Evolutionary conservation across 257 asterid genomes (phyloP), one percentile per base, ranked within the genome.

Genomic region (Striga asiatica): DNA sequence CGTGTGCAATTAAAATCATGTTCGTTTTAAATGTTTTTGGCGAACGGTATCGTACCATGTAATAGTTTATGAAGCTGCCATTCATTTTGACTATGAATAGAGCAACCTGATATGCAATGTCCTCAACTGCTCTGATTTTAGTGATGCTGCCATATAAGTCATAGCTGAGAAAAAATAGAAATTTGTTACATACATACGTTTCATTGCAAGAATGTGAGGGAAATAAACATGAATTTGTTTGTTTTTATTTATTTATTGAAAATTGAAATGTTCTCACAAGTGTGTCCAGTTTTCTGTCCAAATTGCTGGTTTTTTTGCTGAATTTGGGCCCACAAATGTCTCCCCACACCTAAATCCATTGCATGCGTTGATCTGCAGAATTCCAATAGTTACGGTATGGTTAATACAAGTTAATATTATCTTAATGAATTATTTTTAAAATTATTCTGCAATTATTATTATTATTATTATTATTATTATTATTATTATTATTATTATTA

Each of bases 241-340:
- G 19, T 19, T 22, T 10, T 21, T 46, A 2, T 46, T 46, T n/a
- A n/a, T n/a, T 20, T n/a, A n/a, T n/a, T n/a, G n/a, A n/a, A n/a
- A n/a, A n/a, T n/a, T n/a, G n/a, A n/a, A n/a, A n/a, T n/a, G n/a
- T n/a, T 47, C 94, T 83, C 75, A 89, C 98, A 71, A 79, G 64
- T 82, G 91, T 9, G 98, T 91, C 98, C 98, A 91, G 60, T 86
- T 80, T 74, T 91, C 98, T 21, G 98, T 91, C 98, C 98, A 91
- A 9, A 86, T 48, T 2, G 95, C 89, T 16, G 98, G 96, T 58
- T 91, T 91, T 19, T 78, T 76, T 66, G 95, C 89, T 27, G 95
- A 75, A 71, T 91, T 91, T n/a, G 98, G 98, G 18, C 96, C 96
- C 1, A 60, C 74, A 64, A 81, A 86, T 69, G 96, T 86, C 41